Base-by-base conservation (phyloP, 2,329 filamentous ascomycete genomes). In the Scedosporium boydii region DNA sequence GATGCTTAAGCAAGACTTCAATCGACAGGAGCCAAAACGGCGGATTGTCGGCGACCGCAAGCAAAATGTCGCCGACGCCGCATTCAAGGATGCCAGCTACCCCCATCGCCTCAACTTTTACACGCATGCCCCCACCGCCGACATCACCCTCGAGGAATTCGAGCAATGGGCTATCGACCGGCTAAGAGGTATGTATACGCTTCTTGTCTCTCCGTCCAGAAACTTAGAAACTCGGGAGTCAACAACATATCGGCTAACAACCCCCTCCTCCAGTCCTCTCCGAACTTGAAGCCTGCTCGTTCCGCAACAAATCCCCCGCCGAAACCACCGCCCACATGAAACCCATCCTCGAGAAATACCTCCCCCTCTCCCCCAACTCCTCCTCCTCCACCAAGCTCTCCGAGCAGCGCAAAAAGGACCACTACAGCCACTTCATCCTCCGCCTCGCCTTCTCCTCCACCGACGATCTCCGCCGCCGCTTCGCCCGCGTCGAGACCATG, bases 161-260 rank as follows among this genome's bases (percentile, higher is more conserved):
- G 95, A 99, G 73, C 92, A 96, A 82, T 99, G 95, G 95, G 95
- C 93, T 10, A 98, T 99, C 70, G 90, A 96, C 70, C 83, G 95
- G 63, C 75, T 99, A 67, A 88, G 91, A 77, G 84, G 91, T 91
- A 78, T 62, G 78, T 61, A 55, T 55, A 38, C 34, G 34, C 3
- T 38, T 29, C 5, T 7, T 3, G 7, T 48, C 16, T 29, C 4
- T 55, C 7, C 14, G 12, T 38, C 23, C 6, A 14, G 27, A 21
- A 48, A 61, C 12, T 34, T 57, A 16, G 48, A 23, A 3, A 62
- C 69, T 73, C 44, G 5, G 44, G 21, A 56, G 21, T 14, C 53
- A 6, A 6, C 53, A 23, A 69, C 64, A 26, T 6, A 59, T n/a
- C 21, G 9, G 34, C 42, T 60, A 42, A 60, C 55, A 38, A 58